Percentiles rank a stretch among this genome's conserved stretches.
Evolutionary conservation across 2,329 filamentous ascomycete species (phyloP).

Genomic region (Talaromyces marneffei): DNA sequence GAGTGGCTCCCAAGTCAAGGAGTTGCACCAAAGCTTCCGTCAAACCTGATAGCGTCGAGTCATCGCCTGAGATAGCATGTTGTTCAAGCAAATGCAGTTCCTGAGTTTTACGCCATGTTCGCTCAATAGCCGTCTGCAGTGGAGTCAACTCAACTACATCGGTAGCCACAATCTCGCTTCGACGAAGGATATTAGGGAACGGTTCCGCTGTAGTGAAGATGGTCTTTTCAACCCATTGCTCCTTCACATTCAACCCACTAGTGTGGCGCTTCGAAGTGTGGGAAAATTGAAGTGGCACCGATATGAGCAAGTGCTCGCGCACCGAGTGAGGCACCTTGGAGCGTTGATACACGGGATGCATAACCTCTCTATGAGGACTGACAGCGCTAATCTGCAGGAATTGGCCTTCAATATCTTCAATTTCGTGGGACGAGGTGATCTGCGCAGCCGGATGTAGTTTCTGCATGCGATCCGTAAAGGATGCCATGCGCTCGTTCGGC

Average conservation of each 20-base stretch:
- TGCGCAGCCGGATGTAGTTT: slow-evolving; percentile 82
- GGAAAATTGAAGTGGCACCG: slow-evolving; percentile 71
- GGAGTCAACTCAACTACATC: slow-evolving; percentile 64
- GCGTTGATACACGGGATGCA: slow-evolving; percentile 79
- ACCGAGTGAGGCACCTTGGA: slow-evolving; percentile 76
- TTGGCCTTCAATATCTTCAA: slow-evolving; percentile 83
- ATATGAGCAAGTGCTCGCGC: slow-evolving; percentile 77
- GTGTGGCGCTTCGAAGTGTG: slow-evolving; percentile 67
- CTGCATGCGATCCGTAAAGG: slow-evolving; percentile 87
- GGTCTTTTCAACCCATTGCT: slow-evolving; percentile 76
- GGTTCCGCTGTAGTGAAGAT: slow-evolving; percentile 76
- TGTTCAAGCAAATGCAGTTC: slow-evolving; percentile 75
- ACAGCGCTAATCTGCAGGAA: slow-evolving; percentile 78
- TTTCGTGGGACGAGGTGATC: slow-evolving; percentile 63
- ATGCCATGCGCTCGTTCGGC: slow-evolving; percentile 66
- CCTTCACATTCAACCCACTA: slow-evolving; percentile 58
- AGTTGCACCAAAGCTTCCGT: slow-evolving; percentile 72
- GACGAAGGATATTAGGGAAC: slow-evolving; percentile 84
- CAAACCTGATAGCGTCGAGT: slow-evolving; percentile 61
- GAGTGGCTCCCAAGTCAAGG: slow-evolving; percentile 66
- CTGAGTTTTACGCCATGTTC: slow-evolving; percentile 82
- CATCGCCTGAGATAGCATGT: slow-evolving; percentile 65
- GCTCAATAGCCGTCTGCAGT: slow-evolving; percentile 82
- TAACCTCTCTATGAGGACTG: slow-evolving; percentile 73
- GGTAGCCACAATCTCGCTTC: slow-evolving; percentile 73